These are phyloP conservation scores for Rubus idaeus DNA, from an alignment of 306 rosid genomes.

Conservation along the genomic window DNA sequence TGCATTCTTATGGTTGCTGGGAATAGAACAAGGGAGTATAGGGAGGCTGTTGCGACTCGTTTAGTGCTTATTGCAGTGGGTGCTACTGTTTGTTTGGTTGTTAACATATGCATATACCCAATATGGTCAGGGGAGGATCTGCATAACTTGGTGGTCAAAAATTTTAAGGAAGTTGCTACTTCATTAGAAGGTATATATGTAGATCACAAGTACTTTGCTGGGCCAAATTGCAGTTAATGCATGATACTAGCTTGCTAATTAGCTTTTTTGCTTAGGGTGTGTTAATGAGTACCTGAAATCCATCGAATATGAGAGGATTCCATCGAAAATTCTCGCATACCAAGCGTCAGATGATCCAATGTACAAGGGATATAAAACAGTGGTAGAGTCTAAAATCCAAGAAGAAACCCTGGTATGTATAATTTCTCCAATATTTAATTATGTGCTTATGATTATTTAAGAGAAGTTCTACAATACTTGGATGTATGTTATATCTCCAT, in stretches of 20 bases:
- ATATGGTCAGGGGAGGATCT: conserved; percentile 84
- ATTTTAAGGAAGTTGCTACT: conserved; percentile 55
- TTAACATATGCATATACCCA: conserved; percentile 59
- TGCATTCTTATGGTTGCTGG: conserved; percentile 68
- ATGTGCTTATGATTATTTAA: neutral
- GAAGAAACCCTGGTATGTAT: conserved; percentile 63
- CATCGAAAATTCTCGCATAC: conserved; percentile 59
- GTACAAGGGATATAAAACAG: conserved; percentile 56
- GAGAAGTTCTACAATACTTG: too few species aligned
- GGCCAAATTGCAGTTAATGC: neutral
- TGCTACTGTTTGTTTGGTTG: conserved; percentile 51
- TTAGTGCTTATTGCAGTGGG: conserved; percentile 59
- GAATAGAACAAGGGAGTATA: conserved; percentile 33
- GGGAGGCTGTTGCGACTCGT: conserved; percentile 36
- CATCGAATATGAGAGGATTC: conserved; percentile 53
- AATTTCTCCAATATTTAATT: conserved; percentile 2
- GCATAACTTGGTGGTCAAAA: conserved; percentile 61
- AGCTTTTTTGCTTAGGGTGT: conserved; percentile 40
- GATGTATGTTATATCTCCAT: too few species aligned
- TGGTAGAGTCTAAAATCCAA: conserved; percentile 57
- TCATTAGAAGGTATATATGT: conserved; percentile 53
- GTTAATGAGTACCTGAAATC: conserved; percentile 57
- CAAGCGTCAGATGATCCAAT: conserved; percentile 71
- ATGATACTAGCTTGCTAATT: neutral
- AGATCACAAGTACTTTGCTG: neutral